A percentile compares a stretch with the other conserved stretches of the same genome.
Conservation (phyloP, 2,329 filamentous ascomycete genomes). For the Clonostachys chloroleuca region DNA sequence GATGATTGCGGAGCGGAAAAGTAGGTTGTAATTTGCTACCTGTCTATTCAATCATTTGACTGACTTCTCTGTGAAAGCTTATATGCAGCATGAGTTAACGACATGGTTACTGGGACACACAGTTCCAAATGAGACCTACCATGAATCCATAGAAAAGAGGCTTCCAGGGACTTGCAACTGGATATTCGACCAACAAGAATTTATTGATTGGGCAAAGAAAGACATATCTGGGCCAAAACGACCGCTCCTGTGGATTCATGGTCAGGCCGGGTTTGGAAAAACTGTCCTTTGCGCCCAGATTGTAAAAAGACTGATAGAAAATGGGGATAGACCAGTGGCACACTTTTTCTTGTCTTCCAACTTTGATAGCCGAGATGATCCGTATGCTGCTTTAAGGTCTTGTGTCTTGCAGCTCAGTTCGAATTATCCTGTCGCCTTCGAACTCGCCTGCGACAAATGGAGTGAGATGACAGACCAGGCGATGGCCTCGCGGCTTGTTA, state of each 20-base stretch:
- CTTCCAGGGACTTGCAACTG: slow-evolving; percentile 16
- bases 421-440: slow-evolving; percentile 5
- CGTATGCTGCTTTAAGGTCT: slow-evolving; percentile 15
- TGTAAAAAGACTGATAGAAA: slow-evolving; percentile 10
- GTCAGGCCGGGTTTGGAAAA: slow-evolving; percentile 21
- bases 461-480: background rate
- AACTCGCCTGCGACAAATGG: slow-evolving; percentile 1
- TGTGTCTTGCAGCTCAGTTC: slow-evolving; percentile 18
- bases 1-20: slow-evolving; percentile 2
- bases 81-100: background rate
- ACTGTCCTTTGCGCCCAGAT: slow-evolving; percentile 22
- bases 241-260: slow-evolving; percentile 22
- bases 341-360: slow-evolving; percentile 26
- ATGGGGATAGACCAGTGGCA: slow-evolving; percentile 6
- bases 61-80: background rate
- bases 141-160: slow-evolving; percentile 9
- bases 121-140: slow-evolving; percentile 9
- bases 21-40: background rate
- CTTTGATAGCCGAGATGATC: slow-evolving; percentile 12
- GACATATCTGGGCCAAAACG: background rate
- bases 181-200: slow-evolving; percentile 11
- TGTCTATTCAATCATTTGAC: too few species aligned
- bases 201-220: slow-evolving; percentile 11
- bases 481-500: slow-evolving; percentile 7
- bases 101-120: slow-evolving; percentile 3